phyloP scores from a whole-genome alignment of 768 basidiomycete genomes.

The Trametes elegans region DNA sequence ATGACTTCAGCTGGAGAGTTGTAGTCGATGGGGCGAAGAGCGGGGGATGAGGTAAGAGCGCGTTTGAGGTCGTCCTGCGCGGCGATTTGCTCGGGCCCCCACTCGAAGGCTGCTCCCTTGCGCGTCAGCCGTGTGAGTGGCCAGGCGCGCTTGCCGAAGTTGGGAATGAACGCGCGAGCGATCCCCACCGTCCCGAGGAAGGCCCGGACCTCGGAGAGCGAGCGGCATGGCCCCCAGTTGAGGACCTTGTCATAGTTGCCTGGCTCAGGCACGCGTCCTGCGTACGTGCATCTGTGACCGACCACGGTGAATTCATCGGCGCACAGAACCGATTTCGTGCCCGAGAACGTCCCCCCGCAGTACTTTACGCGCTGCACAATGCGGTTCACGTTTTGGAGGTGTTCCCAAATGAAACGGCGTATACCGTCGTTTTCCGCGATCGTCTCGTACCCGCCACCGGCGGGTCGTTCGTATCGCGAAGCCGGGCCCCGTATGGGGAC shows the following conservation, averaged over 20 bases:
- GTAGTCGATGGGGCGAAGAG: no score
- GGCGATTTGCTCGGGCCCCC: no score
- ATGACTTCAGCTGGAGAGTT: no score
- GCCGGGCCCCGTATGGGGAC: constrained; percentile 16
- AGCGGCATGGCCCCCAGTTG: constrained; percentile 22
- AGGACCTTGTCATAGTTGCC: constrained; percentile 25
- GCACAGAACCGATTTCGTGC: background rate
- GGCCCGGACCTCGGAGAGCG: constrained; percentile 24
- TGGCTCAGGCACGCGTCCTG: constrained; percentile 29
- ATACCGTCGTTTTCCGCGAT: constrained; percentile 30
- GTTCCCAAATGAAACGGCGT: constrained; percentile 37
- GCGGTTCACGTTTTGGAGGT: no score
- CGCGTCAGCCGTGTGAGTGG: no score
- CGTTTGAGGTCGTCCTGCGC: no score
- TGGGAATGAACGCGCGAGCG: constrained; percentile 22
- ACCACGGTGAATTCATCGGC: constrained; percentile 32
- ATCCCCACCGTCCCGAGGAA: constrained; percentile 28
- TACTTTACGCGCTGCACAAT: constrained; percentile 32
- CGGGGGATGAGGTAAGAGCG: no score
- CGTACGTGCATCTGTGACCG: no score
- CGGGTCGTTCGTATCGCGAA: background rate
- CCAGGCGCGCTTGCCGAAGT: constrained; percentile 22
- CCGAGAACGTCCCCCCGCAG: constrained; percentile 26
- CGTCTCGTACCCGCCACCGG: constrained; percentile 15
- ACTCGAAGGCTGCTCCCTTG: no score